Conservation (phyloP, 2,329 filamentous ascomycete genomes). For the Metarhizium anisopliae region DNA sequence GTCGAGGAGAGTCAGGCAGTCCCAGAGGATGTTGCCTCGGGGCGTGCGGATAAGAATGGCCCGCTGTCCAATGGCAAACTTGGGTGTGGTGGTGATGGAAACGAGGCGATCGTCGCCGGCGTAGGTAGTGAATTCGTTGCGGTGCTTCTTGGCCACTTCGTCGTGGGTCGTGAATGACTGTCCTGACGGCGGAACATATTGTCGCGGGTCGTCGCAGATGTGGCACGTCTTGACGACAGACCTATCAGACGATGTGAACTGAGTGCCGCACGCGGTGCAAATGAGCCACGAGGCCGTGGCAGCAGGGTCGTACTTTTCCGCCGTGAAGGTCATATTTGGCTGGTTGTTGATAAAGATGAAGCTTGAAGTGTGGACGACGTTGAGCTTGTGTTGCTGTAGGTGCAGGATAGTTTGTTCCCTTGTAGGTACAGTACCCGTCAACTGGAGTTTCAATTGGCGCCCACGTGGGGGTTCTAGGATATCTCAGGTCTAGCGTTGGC, state of each 20-base stretch:
- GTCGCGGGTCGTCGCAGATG: slow-evolving; percentile 53
- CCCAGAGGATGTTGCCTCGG: slow-evolving; percentile 69
- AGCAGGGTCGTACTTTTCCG: neutral
- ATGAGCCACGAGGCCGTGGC: slow-evolving; percentile 31
- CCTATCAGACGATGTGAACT: slow-evolving; percentile 40
- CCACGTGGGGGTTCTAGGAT: too few species aligned
- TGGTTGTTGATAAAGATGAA: neutral
- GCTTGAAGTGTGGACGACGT: too few species aligned
- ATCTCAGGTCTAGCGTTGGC: too few species aligned
- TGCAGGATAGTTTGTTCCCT: neutral
- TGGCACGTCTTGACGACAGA: slow-evolving; percentile 24
- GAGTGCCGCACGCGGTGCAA: slow-evolving; percentile 62
- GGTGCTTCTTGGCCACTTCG: slow-evolving; percentile 32
- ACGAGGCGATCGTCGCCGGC: slow-evolving; percentile 33
- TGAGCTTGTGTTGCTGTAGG: neutral
- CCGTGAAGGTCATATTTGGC: neutral
- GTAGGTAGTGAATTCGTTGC: slow-evolving; percentile 45
- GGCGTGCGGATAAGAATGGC: slow-evolving; percentile 34
- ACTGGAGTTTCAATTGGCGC: too few species aligned
- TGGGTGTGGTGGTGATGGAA: slow-evolving; percentile 41
- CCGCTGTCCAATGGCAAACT: slow-evolving; percentile 68
- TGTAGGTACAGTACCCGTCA: too few species aligned
- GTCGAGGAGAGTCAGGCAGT: slow-evolving; percentile 64
- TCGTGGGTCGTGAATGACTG: slow-evolving; percentile 58
- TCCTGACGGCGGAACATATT: slow-evolving; percentile 49